Base-by-base conservation (phyloP, 768 basidiomycete species). In the Suillus americanus region DNA sequence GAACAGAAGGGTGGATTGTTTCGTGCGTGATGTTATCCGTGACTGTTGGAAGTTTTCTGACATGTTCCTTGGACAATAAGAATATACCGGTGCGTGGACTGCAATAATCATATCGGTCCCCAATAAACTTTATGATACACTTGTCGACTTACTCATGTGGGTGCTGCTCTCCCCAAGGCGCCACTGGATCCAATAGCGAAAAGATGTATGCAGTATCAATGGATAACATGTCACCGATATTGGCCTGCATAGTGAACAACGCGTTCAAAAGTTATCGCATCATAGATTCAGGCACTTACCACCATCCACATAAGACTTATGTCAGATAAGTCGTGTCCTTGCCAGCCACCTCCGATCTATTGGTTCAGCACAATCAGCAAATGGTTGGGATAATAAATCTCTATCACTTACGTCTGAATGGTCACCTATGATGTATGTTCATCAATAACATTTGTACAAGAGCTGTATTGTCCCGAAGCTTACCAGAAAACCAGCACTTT, bases 401-500 rank as follows among this genome's bases (percentile, higher is more conserved):
- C 35, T 60, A 23, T 18, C n/a, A 59, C 62, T 65, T 40, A 65
- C 68, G 57, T 71, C 72, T 20, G 74, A 71, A 61, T 73, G 66
- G 20, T 79, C 68, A 62, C 75, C 76, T 78, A 61, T 16, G 55
- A 60, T 67, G 69, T 68, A 56, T 37, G 23, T 12, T 28, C 28
- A 30, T 38, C 14, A 37, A 53, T 64, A n/a, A 64, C 28, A 35
- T 35, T 13, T 41, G 23, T 45, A 62, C 35, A 23, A 35, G 23
- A 40, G 14, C 30, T 41, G n/a, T 18, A 20, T 59, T 41, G 18
- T 16, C 28, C n/a, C 13, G 28, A 54, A 53, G 60, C 80, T 70
- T 70, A 85, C 89, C 90, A 61, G 83, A 75, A 70, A 92, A 92
- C 90, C 90, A 92, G 67, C 86, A 89, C 87, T 89, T 41, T 28